Evolutionary conservation across 192 early-diverging fungal genomes (phyloP), one percentile per base, ranked within the genome.

Genomic region (Coemansia javaensis): DNA sequence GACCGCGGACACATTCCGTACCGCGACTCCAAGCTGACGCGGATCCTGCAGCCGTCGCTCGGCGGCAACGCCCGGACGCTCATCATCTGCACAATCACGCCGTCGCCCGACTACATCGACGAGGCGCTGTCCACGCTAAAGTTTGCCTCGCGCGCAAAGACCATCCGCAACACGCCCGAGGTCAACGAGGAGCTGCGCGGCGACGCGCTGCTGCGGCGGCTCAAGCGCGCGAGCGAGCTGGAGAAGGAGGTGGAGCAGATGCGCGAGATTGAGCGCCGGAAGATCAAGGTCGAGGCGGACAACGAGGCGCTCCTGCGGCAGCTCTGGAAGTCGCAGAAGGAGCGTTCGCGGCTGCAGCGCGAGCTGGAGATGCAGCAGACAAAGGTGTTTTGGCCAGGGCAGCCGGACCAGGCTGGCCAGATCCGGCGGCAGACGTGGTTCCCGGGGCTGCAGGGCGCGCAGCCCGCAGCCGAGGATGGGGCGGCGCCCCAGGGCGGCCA

Each of bases 1-100:
- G 74, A 70, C 30, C 50, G 56, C n/a, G 81, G 79, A 1, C 94
- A 97, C 67, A 90, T 99, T 40, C 96, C 96, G 1, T 99, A 89
- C 67, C 88, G 96, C 27, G 96, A 99, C 58, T 97, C 94, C 0
- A 97, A 97, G 50, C 63, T 99, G 33, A 99, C 96, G 2, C 77
- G 96, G 17, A 90, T 99, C 20, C 60, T 99, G 16, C 93, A 97
- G 62, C 79, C 87, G 5, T 93, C 96, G 0, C 76, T 99, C 5
- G 86, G 87, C 7, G 96, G 96, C 30, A 91, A 89, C 53, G 89
- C 94, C 0, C 79, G 83, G 13, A 88, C 93, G 1, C 81, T 87
- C 8, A 91, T 99, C 10, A 90, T 99, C 27, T 92, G 91, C 55
- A 97, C 94, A 0, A 88, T 95, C 46, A 89, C 85, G 30, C 91